Conservation (phyloP, 1,139 yeast genomes). For the Kodamaea ohmeri region DNA sequence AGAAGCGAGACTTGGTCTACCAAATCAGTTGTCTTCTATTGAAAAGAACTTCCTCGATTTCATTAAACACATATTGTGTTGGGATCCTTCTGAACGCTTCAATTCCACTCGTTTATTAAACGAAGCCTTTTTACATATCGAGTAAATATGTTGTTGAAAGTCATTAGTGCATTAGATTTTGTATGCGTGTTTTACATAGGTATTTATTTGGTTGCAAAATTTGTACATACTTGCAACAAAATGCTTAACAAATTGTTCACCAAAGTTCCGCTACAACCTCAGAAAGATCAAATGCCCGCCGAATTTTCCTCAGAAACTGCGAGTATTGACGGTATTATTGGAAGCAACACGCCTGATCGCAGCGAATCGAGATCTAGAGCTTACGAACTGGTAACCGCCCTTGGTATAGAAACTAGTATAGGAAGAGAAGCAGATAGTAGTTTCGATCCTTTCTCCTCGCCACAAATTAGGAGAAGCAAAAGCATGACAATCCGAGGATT, state of each 20-base stretch:
- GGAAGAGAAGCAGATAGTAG: constrained; percentile 11
- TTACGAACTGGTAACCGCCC: neutral
- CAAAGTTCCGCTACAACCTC: neutral
- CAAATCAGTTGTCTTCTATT: constrained; percentile 21
- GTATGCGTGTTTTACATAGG: constrained; percentile 1
- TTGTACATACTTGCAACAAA: constrained; percentile 1
- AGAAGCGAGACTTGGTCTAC: constrained; percentile 45
- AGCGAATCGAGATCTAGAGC: too few species aligned
- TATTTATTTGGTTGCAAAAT: constrained; percentile 10
- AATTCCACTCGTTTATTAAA: constrained; percentile 38
- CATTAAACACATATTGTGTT: constrained; percentile 43
- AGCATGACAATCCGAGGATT: constrained; percentile 10
- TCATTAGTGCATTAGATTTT: neutral
- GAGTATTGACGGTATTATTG: neutral
- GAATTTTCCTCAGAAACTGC: neutral
- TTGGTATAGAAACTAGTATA: constrained; percentile 6
- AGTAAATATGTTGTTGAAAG: neutral
- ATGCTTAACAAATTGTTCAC: constrained; percentile 4
- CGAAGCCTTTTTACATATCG: constrained; percentile 22
- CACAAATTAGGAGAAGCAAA: constrained; percentile 11
- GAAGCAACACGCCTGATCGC: too few species aligned
- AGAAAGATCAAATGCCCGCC: neutral
- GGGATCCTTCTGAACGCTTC: constrained; percentile 54
- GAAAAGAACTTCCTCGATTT: constrained; percentile 26
- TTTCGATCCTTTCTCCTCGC: constrained; percentile 15